Base-by-base conservation (phyloP, 345 rosid species). In the Anastatica hierochuntica region DNA sequence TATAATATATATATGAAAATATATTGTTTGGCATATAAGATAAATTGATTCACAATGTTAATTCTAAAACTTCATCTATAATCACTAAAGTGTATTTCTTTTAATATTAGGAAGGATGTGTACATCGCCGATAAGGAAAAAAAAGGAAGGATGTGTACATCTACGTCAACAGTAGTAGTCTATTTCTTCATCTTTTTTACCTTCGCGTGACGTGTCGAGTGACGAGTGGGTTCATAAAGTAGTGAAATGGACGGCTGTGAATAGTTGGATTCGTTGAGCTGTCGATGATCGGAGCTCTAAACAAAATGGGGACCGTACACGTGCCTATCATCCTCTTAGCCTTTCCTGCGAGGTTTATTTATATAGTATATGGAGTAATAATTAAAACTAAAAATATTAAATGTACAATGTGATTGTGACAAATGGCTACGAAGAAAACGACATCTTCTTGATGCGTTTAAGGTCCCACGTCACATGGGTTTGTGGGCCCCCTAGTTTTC, bases 381-480 rank as follows among this genome's bases (percentile, higher is more conserved):
- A 7, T 23, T n/a, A 3, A 20, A 7, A 3, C n/a, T n/a, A n/a
- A 49, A 33, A 12, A 3, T 12, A 63, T 10, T 13, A 24, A 56
- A 21, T 30, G 6, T 42, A 6, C 18, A 63, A 57, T 21, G 64
- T 50, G n/a, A n/a, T n/a, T n/a, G n/a, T 49, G 70, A 66, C 70
- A 50, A 66, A 58, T 66, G 70, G 64, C 58, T 34, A 66, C 16
- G 64, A 50, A 27, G 70, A 65, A 66, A 58, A 66, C 54, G 70
- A 66, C 70, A 58, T 50, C n/a, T 50, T 43, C 59, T 66, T 58
- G 70, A 66, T 66, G 70, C 70, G 70, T 66, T 66, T 58, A 17
- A 50, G 64, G 70, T 50, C 70, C 70, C 70, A 66, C 64, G 59
- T 66, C 70, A 66, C 70, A 66, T 66, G 70, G 64, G 70, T 56